A percentile compares a stretch with the other conserved stretches of the same genome.
Conservation (phyloP, 805 yeast species). For the Saturnispora galanensis region DNA sequence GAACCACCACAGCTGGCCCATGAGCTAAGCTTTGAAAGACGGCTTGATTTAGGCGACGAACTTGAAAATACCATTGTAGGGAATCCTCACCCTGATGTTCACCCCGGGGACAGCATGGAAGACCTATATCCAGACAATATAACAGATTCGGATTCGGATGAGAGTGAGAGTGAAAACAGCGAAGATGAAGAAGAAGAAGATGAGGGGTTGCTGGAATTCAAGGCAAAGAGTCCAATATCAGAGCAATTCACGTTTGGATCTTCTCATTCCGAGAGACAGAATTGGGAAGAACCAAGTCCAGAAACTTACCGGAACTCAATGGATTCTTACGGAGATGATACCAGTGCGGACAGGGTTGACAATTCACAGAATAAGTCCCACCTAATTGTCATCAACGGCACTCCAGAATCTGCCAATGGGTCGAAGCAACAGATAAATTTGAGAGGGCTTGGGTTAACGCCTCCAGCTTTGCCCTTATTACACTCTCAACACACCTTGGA, state of each 20-base stretch:
- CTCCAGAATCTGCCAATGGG: slow-evolving; percentile 2
- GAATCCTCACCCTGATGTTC: background rate
- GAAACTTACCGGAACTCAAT: slow-evolving; percentile 3
- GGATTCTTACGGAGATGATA: background rate
- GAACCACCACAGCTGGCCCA: background rate
- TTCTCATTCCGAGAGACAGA: background rate
- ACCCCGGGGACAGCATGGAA: slow-evolving; percentile 1
- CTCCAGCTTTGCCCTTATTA: background rate
- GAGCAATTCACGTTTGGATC: background rate
- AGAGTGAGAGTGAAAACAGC: background rate
- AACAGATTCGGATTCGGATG: no score
- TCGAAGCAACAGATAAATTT: background rate
- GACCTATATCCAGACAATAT: slow-evolving; percentile 11
- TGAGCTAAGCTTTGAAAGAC: background rate
- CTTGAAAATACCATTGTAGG: slow-evolving; percentile 8
- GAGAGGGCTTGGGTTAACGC: background rate
- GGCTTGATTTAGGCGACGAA: slow-evolving; percentile 12
- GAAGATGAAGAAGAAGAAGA: slow-evolving; percentile 6
- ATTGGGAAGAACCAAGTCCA: slow-evolving; percentile 5
- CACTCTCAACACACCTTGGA: slow-evolving; percentile 2
- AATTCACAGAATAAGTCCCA: slow-evolving; percentile 1
- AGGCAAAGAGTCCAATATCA: slow-evolving; percentile 7
- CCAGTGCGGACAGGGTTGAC: background rate
- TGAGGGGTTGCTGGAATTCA: slow-evolving; percentile 9
- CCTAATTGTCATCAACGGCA: slow-evolving; percentile 5